Percentiles rank a stretch among this genome's conserved stretches.
Conservation (phyloP, 192 early-diverging fungal genomes). For the Chytriomyces sp. region DNA sequence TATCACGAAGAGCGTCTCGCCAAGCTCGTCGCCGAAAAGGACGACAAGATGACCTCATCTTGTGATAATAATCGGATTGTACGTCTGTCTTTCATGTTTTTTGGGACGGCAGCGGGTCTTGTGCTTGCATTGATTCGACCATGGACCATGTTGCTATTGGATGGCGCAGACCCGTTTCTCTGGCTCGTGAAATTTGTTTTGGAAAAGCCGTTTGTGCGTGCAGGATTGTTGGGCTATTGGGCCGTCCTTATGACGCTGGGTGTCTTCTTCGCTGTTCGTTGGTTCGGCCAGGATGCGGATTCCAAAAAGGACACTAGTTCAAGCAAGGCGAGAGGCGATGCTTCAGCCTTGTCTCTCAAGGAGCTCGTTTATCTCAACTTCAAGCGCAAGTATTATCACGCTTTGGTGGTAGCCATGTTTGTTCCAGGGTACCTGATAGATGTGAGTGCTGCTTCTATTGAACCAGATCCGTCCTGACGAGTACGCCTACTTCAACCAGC, state of each 20-base stretch:
- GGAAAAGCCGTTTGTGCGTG: constrained; percentile 11
- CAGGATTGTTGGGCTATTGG: constrained; percentile 52
- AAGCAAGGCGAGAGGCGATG: background rate
- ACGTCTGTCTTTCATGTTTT: constrained; percentile 33
- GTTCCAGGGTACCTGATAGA: constrained; percentile 75
- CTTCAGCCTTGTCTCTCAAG: background rate
- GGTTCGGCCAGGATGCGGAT: background rate
- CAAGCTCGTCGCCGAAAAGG: background rate
- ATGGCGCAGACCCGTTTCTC: constrained; percentile 64
- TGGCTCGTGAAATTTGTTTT: constrained; percentile 56
- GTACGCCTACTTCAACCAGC: constrained; percentile 39
- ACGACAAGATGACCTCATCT: background rate
- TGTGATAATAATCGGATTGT: background rate
- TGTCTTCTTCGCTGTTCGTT: constrained; percentile 36
- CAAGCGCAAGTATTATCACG: constrained; percentile 85
- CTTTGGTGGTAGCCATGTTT: constrained; percentile 82
- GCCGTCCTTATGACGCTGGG: constrained; percentile 42
- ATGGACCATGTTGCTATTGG: constrained; percentile 46
- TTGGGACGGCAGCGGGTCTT: constrained; percentile 41
- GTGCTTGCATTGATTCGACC: constrained; percentile 60
- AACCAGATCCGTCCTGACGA: background rate
- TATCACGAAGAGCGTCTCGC: background rate
- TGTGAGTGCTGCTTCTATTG: constrained; percentile 39
- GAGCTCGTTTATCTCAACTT: constrained; percentile 33
- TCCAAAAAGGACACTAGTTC: background rate